These are phyloP conservation scores for Coniochaeta sp. DNA, from an alignment of 2,329 filamentous ascomycete genomes.

Conservation along the genomic window DNA sequence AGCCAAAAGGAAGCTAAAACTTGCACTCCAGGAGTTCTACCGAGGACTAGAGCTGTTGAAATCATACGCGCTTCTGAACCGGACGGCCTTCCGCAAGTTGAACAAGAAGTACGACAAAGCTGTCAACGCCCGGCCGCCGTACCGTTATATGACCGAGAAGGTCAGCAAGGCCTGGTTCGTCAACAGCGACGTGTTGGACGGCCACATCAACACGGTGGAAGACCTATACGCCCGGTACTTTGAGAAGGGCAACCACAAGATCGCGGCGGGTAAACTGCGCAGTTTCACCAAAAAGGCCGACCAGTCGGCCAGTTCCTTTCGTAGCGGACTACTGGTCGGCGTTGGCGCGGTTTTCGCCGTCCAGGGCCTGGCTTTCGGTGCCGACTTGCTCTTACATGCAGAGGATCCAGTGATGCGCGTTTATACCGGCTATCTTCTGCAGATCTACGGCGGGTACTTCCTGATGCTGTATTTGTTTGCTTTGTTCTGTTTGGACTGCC, in stretches of 20 bases:
- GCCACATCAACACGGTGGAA: conserved; percentile 72
- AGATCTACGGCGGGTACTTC: conserved; percentile 92
- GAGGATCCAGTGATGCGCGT: conserved; percentile 43
- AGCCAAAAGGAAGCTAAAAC: conserved; percentile 86
- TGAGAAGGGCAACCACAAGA: conserved; percentile 85
- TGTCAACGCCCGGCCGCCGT: conserved; percentile 66
- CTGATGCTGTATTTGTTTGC: conserved; percentile 72
- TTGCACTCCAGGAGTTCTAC: conserved; percentile 89
- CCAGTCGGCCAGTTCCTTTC: conserved; percentile 50
- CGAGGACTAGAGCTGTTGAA: conserved; percentile 86
- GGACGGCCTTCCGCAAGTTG: conserved; percentile 91
- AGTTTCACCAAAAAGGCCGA: conserved; percentile 55
- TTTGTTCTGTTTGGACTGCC: conserved; percentile 80
- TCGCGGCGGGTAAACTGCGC: conserved; percentile 80
- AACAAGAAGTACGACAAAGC: conserved; percentile 99
- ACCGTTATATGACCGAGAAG: conserved; percentile 83
- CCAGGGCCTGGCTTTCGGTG: conserved; percentile 57
- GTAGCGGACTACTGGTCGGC: conserved; percentile 60
- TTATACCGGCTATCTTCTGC: conserved; percentile 63
- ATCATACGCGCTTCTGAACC: conserved; percentile 81
- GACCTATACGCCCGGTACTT: conserved; percentile 94
- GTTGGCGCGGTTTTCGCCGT: conserved; percentile 58
- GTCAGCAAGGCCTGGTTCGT: conserved; percentile 91
- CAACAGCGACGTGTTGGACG: conserved; percentile 75
- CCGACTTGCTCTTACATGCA: conserved; percentile 39